Percentiles rank a stretch among this genome's conserved stretches.
Evolutionary conservation across 768 basidiomycete species (phyloP).

Genomic region (Postia placenta): DNA sequence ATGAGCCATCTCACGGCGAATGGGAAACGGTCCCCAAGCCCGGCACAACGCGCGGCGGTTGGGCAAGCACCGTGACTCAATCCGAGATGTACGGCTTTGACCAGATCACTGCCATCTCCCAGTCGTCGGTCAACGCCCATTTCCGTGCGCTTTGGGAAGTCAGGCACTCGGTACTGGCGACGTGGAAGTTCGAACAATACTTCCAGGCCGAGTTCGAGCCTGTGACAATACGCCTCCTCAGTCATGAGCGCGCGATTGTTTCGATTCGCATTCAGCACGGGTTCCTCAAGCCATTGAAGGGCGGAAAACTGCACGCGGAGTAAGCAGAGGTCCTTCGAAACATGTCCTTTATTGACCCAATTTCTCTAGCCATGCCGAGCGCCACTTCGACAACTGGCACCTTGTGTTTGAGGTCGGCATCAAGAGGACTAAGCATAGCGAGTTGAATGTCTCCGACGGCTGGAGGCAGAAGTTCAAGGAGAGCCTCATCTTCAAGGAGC

Average conservation of each 20-base stretch:
- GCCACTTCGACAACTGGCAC: slow-evolving; percentile 20
- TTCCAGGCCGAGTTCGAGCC: slow-evolving; percentile 20
- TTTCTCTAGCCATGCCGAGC: slow-evolving; percentile 7
- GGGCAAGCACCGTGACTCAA: slow-evolving; percentile 14
- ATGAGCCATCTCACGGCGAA: neutral
- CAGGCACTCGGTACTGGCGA: slow-evolving; percentile 9
- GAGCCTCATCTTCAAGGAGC: slow-evolving; percentile 11
- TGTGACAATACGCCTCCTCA: slow-evolving; percentile 17
- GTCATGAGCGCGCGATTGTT: slow-evolving; percentile 18
- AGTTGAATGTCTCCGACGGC: slow-evolving; percentile 9
- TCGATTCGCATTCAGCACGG: slow-evolving; percentile 19
- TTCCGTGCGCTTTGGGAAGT: slow-evolving; percentile 14
- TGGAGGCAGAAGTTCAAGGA: slow-evolving; percentile 12
- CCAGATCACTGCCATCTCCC: slow-evolving; percentile 21
- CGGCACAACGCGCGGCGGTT: slow-evolving; percentile 6
- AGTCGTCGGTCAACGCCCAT: slow-evolving; percentile 21
- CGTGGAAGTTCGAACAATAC: slow-evolving; percentile 13
- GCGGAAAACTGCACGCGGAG: slow-evolving; percentile 12
- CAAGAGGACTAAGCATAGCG: slow-evolving; percentile 14
- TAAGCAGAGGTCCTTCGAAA: neutral
- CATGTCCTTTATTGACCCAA: neutral
- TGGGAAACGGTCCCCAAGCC: neutral
- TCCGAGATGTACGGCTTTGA: slow-evolving; percentile 22
- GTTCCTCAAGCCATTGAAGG: slow-evolving; percentile 15
- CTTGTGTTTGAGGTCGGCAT: slow-evolving; percentile 25